Evolutionary conservation across 345 rosid genomes (phyloP), one percentile per base, ranked within the genome.

Genomic region (Populus deltoides): DNA sequence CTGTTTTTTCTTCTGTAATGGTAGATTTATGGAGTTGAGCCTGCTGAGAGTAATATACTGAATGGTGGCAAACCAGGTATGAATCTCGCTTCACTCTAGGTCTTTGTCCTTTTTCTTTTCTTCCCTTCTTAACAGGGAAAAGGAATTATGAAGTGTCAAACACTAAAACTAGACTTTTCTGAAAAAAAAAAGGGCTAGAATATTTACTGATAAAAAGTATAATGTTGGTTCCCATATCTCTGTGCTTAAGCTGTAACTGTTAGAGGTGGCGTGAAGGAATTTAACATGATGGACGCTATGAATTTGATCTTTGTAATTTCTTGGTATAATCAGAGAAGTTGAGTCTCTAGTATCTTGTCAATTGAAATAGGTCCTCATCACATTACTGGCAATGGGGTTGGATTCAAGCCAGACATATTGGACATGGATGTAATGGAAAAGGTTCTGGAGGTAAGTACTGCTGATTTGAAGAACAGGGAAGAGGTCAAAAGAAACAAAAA

Each of bases 41-140:
- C 99, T 31, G 87, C 97, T 36, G 99, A 96, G 86, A 96, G 99
- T 79, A 96, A 93, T 39, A 15, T 93, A 75, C 86, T 96, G 68
- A 96, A 93, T 76, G 99, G 99, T 79, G 99, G 99, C 31, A 93
- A 96, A 82, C 98, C 99, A 63, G 99, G 99, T 92, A 80, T 79
- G 75, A 47, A 71, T 0, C 24, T 75, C n/a, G 25, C 10, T n/a
- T 29, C 51, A 13, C 17, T 61, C 31, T 38, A 5, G 7, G 5
- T 12, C 10, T 16, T 36, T 22, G 8, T 22, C n/a, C 27, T 27
- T 63, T 55, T 13, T 10, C 45, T 24, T 68, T 66, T 38, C 18
- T 25, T 53, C 16, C n/a, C 29, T 36, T 29, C 6, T 47, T 51
- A 53, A 4, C 5, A 20, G 35, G 39, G 53, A 31, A 24, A 59